Conservation (phyloP, 805 yeast species). For the Nakazawaea peltata region DNA sequence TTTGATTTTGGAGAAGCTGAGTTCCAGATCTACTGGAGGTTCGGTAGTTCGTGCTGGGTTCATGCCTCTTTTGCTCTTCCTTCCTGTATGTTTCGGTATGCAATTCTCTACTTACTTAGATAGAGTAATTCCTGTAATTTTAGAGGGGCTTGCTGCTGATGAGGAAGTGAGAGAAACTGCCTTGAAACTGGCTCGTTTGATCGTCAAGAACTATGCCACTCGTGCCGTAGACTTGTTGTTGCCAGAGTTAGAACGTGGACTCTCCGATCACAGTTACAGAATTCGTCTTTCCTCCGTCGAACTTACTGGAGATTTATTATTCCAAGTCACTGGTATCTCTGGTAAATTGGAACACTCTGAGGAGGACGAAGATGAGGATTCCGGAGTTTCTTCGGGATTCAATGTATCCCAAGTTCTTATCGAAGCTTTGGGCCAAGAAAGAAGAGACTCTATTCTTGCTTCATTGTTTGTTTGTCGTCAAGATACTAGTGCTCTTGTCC, state of each 20-base stretch:
- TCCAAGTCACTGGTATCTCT: slow-evolving; percentile 87
- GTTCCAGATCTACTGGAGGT: slow-evolving; percentile 51
- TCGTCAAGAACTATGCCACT: slow-evolving; percentile 85
- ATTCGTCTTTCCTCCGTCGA: slow-evolving; percentile 92
- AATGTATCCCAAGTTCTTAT: slow-evolving; percentile 59
- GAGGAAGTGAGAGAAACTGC: slow-evolving; percentile 87
- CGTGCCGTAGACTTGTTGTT: slow-evolving; percentile 87
- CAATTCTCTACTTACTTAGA: slow-evolving; percentile 86
- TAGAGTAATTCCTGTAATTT: slow-evolving; percentile 83
- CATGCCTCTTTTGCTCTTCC: slow-evolving; percentile 78
- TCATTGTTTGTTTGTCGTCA: slow-evolving; percentile 91
- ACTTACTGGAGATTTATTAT: slow-evolving; percentile 88
- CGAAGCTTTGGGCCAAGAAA: slow-evolving; percentile 76
- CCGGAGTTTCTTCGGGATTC: slow-evolving; percentile 27
- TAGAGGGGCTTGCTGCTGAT: slow-evolving; percentile 79
- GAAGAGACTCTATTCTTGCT: slow-evolving; percentile 81
- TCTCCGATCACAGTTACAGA: slow-evolving; percentile 74
- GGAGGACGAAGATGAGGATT: slow-evolving; percentile 21
- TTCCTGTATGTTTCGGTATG: slow-evolving; percentile 92
- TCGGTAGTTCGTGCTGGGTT: slow-evolving; percentile 71
- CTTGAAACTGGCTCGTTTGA: slow-evolving; percentile 83
- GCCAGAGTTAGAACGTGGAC: slow-evolving; percentile 90
- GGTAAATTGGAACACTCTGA: slow-evolving; percentile 41
- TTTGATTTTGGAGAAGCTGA: slow-evolving; percentile 61
- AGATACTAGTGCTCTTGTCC: slow-evolving; percentile 79